phyloP scores from a whole-genome alignment of 1,139 yeast genomes.

The Geotrichum citri-aurantii region DNA sequence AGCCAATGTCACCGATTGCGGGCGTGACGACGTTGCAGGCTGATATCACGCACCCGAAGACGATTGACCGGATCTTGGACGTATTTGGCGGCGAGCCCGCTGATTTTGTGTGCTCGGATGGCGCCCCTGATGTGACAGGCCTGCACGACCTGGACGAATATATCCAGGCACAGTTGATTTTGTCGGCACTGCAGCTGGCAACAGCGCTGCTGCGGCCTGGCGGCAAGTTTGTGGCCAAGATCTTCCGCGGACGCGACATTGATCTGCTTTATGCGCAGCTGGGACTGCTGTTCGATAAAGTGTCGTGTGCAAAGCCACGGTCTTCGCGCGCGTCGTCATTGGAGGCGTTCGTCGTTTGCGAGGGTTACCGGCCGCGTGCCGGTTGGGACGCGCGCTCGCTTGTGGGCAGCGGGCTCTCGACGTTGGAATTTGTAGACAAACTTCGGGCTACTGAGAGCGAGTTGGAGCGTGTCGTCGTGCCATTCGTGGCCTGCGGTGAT shows the following conservation, averaged over 20 bases:
- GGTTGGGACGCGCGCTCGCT: slow-evolving; percentile 66
- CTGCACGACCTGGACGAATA: slow-evolving; percentile 94
- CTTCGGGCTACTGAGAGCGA: slow-evolving; percentile 7
- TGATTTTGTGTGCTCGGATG: slow-evolving; percentile 93
- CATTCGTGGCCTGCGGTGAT: slow-evolving; percentile 92
- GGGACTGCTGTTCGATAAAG: slow-evolving; percentile 75
- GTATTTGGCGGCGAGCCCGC: slow-evolving; percentile 89
- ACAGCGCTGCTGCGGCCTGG: slow-evolving; percentile 83
- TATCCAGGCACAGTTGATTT: slow-evolving; percentile 87
- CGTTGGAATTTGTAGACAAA: slow-evolving; percentile 12
- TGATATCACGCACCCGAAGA: slow-evolving; percentile 92
- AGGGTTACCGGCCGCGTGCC: slow-evolving; percentile 73
- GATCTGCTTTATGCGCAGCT: slow-evolving; percentile 86
- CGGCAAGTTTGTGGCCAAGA: slow-evolving; percentile 92
- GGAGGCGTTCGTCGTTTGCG: slow-evolving; percentile 89
- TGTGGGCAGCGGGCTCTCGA: slow-evolving; percentile 47
- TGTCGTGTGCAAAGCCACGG: slow-evolving; percentile 92
- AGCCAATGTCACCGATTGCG: slow-evolving; percentile 92
- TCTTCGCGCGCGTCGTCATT: slow-evolving; percentile 90
- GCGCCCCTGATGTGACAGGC: slow-evolving; percentile 98
- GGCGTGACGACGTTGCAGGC: slow-evolving; percentile 90
- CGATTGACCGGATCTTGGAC: slow-evolving; percentile 65
- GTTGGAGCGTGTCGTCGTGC: slow-evolving; percentile 72
- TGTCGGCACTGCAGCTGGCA: slow-evolving; percentile 86
- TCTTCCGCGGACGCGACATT: slow-evolving; percentile 91